Evolutionary conservation across 805 yeast species (phyloP).

Genomic region (Candida boleticola): DNA sequence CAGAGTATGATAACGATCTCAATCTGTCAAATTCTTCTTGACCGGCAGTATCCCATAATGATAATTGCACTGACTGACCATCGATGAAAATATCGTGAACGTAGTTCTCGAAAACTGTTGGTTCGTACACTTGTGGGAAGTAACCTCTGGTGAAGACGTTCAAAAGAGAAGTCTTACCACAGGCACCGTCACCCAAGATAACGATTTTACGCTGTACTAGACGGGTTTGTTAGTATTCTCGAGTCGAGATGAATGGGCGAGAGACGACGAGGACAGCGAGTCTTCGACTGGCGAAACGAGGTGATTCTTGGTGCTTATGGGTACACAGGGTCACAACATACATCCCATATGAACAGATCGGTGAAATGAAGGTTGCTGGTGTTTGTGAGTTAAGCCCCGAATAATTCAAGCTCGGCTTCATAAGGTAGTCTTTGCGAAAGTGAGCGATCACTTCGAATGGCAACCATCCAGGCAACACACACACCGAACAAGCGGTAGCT

Average conservation of each 20-base stretch:
- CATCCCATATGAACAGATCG: too few relatives aligned
- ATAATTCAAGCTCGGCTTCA: too few relatives aligned
- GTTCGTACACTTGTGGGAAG: constrained; percentile 97
- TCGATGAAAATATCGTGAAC: constrained; percentile 96
- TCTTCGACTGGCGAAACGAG: too few relatives aligned
- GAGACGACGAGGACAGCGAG: too few relatives aligned
- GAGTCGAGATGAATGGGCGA: too few relatives aligned
- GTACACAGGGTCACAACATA: neutral
- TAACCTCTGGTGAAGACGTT: constrained; percentile 97
- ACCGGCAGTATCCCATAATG: constrained; percentile 98
- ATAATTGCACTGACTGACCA: constrained; percentile 85
- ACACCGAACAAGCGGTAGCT: too few relatives aligned
- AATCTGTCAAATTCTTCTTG: constrained; percentile 97
- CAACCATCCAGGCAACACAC: too few relatives aligned
- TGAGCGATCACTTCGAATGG: too few relatives aligned
- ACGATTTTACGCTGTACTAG: constrained; percentile 91
- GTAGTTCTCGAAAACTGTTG: constrained; percentile 95
- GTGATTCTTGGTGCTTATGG: neutral
- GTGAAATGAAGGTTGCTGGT: too few relatives aligned
- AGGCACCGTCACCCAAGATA: constrained; percentile 93
- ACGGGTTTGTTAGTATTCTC: constrained; percentile 17
- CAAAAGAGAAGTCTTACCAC: constrained; percentile 89
- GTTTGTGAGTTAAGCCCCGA: too few relatives aligned
- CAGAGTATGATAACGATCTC: constrained; percentile 88
- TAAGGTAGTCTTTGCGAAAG: too few relatives aligned